Conservation (phyloP, 2,329 filamentous ascomycete genomes). For the Ascochyta pisi region DNA sequence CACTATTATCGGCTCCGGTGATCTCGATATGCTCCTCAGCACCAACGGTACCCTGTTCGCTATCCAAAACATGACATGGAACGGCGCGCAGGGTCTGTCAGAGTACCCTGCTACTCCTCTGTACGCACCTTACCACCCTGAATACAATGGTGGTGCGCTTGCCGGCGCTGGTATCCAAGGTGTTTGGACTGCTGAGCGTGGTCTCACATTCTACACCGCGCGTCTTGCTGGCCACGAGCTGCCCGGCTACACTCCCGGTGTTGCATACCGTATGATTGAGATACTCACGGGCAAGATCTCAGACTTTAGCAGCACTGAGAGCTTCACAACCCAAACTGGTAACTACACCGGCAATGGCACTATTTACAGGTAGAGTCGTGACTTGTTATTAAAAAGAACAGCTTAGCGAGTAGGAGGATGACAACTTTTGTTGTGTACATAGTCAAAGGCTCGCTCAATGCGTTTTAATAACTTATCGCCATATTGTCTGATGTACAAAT, state of each 20-base stretch:
- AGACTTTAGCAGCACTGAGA: conserved; percentile 43
- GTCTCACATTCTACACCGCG: conserved; percentile 55
- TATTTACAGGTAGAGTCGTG: conserved; percentile 26
- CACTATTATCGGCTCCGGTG: conserved; percentile 57
- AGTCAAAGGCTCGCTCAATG: too few relatives aligned
- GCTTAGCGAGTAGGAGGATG: too few relatives aligned
- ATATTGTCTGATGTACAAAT: too few relatives aligned
- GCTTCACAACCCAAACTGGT: conserved; percentile 47
- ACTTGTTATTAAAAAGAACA: too few relatives aligned
- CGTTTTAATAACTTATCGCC: too few relatives aligned
- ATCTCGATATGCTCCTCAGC: conserved; percentile 58
- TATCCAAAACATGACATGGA: conserved; percentile 63
- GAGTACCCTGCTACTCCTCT: conserved; percentile 51
- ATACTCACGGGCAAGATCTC: conserved; percentile 51
- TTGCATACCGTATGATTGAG: conserved; percentile 53
- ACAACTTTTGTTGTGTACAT: too few relatives aligned
- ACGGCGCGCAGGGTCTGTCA: conserved; percentile 57
- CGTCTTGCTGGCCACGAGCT: conserved; percentile 53
- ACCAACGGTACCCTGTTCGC: conserved; percentile 61
- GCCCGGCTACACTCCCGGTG: conserved; percentile 53
- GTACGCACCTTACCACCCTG: conserved; percentile 55
- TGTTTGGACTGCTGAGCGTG: conserved; percentile 52
- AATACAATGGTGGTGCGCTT: conserved; percentile 49
- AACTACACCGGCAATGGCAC: conserved; percentile 41
- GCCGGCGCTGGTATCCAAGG: conserved; percentile 53